Evolutionary conservation across 495 filamentous ascomycete genomes (phyloP).

Genomic region (Penicillium roqueforti): DNA sequence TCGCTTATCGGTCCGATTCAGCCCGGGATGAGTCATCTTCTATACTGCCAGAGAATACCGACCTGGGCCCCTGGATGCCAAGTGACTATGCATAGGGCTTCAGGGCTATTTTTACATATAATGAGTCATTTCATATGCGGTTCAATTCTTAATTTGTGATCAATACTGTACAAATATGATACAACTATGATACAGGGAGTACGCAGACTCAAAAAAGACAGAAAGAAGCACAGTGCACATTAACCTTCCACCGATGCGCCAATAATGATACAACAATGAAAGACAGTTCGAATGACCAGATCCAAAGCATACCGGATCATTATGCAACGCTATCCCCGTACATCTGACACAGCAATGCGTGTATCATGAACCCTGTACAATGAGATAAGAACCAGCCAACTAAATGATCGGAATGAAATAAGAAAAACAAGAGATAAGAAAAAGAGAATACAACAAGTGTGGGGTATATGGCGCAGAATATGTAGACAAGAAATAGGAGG

Average conservation of each 20-base stretch:
- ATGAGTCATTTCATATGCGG: background rate
- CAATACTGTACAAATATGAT: constrained; percentile 19
- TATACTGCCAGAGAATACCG: background rate
- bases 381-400: background rate
- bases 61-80: background rate
- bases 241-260: background rate
- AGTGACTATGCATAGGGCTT: background rate
- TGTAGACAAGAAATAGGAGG: constrained; percentile 7
- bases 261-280: background rate
- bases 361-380: constrained; percentile 7
- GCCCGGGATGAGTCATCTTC: constrained; percentile 29
- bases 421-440: constrained; percentile 12
- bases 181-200: constrained; percentile 19
- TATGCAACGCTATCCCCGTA: background rate
- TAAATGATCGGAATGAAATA: background rate
- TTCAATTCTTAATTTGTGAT: constrained; percentile 9
- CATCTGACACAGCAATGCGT: constrained; percentile 4
- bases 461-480: constrained; percentile 29
- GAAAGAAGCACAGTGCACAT: constrained; percentile 4
- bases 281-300: background rate
- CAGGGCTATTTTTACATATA: background rate
- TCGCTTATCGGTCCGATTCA: constrained; percentile 33
- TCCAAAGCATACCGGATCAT: background rate
- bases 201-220: constrained; percentile 11
- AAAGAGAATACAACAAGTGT: constrained; percentile 17